Base-by-base conservation (phyloP, 2,329 filamentous ascomycete species). In the Escovopsis sp. region DNA sequence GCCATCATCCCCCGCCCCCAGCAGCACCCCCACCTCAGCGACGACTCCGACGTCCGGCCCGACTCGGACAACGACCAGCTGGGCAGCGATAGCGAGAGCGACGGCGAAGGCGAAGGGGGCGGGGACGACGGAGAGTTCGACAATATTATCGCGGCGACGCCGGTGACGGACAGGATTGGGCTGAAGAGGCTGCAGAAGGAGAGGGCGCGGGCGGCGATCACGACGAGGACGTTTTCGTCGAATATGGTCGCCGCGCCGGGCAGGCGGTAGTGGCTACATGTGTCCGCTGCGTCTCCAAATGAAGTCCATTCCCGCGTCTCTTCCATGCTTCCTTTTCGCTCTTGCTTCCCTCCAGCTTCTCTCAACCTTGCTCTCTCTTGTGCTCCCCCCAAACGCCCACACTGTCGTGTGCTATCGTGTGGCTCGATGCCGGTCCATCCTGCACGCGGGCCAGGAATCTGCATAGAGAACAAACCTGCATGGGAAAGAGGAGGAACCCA, bases 71-170 rank as follows among this genome's bases (percentile, higher is more conserved):
- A 79, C 37, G 70, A 61, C 21, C 54, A 60, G 15, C 70, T 48
- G 5, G 67, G 62, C 12, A 73, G 2, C 21, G 70, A 73, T 11
- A 78, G 87, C 35, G 79, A 80, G 33, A n/a, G n/a, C 78, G 19
- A 23, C 3, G 34, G 16, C 3, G 80, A 85, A 40, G 70, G 77
- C 39, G 67, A 61, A 16, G 72, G 48, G 5, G 68, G 62, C 9
- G 74, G 66, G 1, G 71, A 75, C 13, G 79, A 90, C 36, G 80
- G 81, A 32, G 79, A 85, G 34, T 94, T 96, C 51, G 88, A 96
- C 51, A 79, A 79, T 45, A 92, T 98, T 55, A 93, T 94, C 50
- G 76, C 87, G 46, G 88, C 90, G 0, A 88, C 84, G 3, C 85
- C 85, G 0, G 74, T 92, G 14, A 94, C 87, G 0, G 88, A 94